phyloP scores from a whole-genome alignment of 2,329 filamentous ascomycete species.

The Talaromyces rugulosus region DNA sequence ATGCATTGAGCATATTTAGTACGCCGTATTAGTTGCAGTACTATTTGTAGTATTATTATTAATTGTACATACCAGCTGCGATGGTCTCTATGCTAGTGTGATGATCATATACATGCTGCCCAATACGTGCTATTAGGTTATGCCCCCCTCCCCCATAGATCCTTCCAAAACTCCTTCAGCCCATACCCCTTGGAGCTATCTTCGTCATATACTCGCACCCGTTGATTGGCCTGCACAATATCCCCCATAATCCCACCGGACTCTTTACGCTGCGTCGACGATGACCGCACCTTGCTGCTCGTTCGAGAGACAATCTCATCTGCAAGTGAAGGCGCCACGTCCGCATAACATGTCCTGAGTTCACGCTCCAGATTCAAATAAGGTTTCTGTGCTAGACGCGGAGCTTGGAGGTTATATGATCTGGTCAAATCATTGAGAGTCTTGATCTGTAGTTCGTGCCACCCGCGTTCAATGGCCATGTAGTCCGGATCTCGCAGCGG shows the following conservation, averaged over 20 bases:
- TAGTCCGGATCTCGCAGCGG: conserved; percentile 78
- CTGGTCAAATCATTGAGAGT: conserved; percentile 76
- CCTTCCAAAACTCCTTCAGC: conserved; percentile 82
- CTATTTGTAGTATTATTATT: neutral
- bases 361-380: conserved; percentile 84
- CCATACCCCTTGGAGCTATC: conserved; percentile 70
- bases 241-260: conserved; percentile 27
- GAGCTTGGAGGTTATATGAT: conserved; percentile 93
- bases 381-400: conserved; percentile 85
- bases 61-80: neutral
- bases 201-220: conserved; percentile 68
- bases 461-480: conserved; percentile 67
- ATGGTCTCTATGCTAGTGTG: neutral
- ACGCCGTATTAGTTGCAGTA: too few relatives aligned
- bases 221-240: conserved; percentile 48
- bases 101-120: neutral
- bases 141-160: conserved; percentile 55
- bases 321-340: conserved; percentile 74
- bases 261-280: conserved; percentile 19
- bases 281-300: conserved; percentile 40
- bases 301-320: conserved; percentile 69
- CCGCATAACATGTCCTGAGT: conserved; percentile 73
- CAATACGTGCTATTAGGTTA: conserved; percentile 5
- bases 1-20: neutral
- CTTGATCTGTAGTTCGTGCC: conserved; percentile 70